phyloP scores from a whole-genome alignment of 2,329 filamentous ascomycete genomes.

The Botrytis pseudocinerea region DNA sequence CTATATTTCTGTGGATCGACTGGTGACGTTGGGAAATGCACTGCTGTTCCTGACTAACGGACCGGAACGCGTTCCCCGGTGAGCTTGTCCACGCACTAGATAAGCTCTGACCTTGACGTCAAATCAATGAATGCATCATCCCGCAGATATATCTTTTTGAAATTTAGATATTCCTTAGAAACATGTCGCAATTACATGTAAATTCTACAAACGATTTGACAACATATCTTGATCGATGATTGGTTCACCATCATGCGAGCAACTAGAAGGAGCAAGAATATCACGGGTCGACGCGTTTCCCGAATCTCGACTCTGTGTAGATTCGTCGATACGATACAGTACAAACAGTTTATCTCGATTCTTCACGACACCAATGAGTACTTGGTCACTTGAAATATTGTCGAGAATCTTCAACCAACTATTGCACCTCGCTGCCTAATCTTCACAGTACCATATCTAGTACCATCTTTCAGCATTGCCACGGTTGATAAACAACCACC shows the following conservation, averaged over 20 bases:
- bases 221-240: background rate
- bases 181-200: background rate
- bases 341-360: background rate
- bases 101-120: background rate
- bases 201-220: background rate
- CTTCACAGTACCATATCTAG: background rate
- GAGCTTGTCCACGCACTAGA: background rate
- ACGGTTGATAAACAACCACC: background rate
- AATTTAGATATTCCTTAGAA: background rate
- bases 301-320: background rate
- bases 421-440: background rate
- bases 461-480: background rate
- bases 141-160: background rate
- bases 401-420: background rate
- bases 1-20: background rate
- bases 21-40: background rate
- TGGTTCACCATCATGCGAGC: background rate
- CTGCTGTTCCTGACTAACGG: background rate
- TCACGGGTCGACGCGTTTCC: slow-evolving; percentile 1
- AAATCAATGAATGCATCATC: background rate
- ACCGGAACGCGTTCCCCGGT: background rate
- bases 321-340: background rate
- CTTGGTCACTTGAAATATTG: background rate
- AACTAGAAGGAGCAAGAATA: background rate
- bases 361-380: background rate